Evolutionary conservation across 129 eudicot species (phyloP).

Genomic region (Lonicera japonica): DNA sequence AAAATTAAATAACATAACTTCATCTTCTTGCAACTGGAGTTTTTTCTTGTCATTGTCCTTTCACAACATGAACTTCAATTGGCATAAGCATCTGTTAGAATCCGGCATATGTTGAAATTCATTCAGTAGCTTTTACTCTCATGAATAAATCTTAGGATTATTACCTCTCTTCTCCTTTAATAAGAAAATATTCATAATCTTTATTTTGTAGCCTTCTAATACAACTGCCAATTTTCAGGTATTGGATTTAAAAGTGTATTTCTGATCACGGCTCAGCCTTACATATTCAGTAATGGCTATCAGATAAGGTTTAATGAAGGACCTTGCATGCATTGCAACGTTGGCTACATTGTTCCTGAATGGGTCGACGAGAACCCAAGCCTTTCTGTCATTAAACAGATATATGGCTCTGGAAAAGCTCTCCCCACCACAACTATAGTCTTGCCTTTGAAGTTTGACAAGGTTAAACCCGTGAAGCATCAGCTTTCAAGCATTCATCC

Average conservation of each 20-base stretch:
- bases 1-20: too few species aligned
- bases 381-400: constrained; percentile 21
- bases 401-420: constrained; percentile 28
- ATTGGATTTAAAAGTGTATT: constrained; percentile 69
- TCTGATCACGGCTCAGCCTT: constrained; percentile 53
- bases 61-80: too few species aligned
- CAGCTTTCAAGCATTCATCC: constrained; percentile 57
- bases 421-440: constrained; percentile 56
- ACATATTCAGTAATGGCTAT: constrained; percentile 67
- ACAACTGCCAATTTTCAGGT: constrained; percentile 25
- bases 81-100: too few species aligned
- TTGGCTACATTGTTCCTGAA: constrained; percentile 70
- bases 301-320: constrained; percentile 49
- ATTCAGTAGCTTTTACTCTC: too few species aligned
- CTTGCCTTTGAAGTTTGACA: constrained; percentile 50
- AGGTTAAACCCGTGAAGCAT: constrained; percentile 44
- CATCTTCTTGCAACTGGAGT: too few species aligned
- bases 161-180: neutral
- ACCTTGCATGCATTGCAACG: constrained; percentile 49
- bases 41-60: too few species aligned
- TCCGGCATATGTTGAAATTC: too few species aligned
- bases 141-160: too few species aligned
- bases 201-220: neutral
- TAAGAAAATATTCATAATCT: neutral
- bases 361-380: constrained; percentile 51